These are phyloP conservation scores for Solanum aculeatissimum DNA, from an alignment of 305 asterid genomes.

Conservation along the genomic window DNA sequence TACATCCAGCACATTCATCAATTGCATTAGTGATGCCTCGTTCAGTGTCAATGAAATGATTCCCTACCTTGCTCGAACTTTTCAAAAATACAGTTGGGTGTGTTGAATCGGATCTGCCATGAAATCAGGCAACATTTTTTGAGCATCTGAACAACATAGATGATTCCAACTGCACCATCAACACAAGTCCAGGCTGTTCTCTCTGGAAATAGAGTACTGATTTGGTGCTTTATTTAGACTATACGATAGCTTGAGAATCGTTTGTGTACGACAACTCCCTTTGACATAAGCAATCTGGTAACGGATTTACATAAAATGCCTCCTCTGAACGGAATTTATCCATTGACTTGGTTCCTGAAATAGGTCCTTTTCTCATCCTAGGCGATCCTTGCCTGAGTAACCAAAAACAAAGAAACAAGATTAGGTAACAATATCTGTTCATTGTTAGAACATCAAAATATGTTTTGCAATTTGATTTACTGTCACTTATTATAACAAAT, in stretches of 20 bases:
- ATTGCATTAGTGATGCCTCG: not conserved
- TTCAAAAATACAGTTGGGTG: not conserved
- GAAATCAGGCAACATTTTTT: not conserved
- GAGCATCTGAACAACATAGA: not conserved
- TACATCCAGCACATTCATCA: not conserved
- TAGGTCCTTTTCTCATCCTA: constrained; percentile 86
- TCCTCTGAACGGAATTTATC: constrained; percentile 88
- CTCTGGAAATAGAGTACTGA: not conserved
- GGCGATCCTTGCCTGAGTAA: constrained; percentile 86
- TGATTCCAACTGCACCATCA: not conserved
- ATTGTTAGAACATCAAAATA: not conserved
- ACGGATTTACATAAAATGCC: constrained; percentile 82
- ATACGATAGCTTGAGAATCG: constrained; percentile 16
- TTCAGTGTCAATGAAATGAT: not conserved
- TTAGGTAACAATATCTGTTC: not conserved
- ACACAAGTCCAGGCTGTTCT: not conserved
- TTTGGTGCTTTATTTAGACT: not conserved
- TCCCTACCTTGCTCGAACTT: too few species aligned
- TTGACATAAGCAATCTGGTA: constrained; percentile 85
- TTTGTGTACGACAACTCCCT: constrained; percentile 15
- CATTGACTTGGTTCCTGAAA: constrained; percentile 64
- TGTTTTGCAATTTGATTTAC: not conserved
- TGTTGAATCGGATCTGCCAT: not conserved
- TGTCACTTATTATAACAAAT: not conserved
- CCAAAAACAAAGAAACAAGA: not conserved